Evolutionary conservation across 1,284 basidiomycete species (phyloP).

Genomic region (Malassezia sp.): DNA sequence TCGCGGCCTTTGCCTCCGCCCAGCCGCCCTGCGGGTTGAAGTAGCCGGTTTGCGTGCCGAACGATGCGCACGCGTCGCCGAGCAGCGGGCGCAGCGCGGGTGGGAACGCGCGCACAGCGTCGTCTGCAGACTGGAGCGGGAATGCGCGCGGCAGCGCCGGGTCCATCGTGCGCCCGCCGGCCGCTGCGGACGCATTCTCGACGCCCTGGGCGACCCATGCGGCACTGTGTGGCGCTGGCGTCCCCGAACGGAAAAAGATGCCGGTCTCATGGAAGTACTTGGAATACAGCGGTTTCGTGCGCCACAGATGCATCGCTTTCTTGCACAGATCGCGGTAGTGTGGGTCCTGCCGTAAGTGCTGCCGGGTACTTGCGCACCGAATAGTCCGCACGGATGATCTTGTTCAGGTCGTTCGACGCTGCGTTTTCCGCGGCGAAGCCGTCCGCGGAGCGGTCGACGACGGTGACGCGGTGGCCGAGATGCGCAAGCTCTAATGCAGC

Average conservation of each 20-base stretch:
- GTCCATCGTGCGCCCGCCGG: too few species aligned
- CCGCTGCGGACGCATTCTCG: conserved; percentile 19
- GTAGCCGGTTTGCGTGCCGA: conserved; percentile 51
- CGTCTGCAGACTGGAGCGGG: conserved; percentile 7
- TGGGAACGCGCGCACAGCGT: conserved; percentile 17
- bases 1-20: conserved; percentile 65
- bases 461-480: conserved; percentile 59
- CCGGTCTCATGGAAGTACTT: conserved; percentile 35
- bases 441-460: conserved; percentile 50
- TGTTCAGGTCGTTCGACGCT: conserved; percentile 73
- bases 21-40: conserved; percentile 71
- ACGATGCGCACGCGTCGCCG: conserved; percentile 14
- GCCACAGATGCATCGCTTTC: conserved; percentile 64
- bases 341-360: conserved; percentile 14
- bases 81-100: not conserved
- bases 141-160: conserved; percentile 14
- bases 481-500: conserved; percentile 65
- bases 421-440: conserved; percentile 57
- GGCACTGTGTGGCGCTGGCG: not conserved
- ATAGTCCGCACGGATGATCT: conserved; percentile 53
- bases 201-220: conserved; percentile 20
- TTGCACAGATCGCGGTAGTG: conserved; percentile 60
- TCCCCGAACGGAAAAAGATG: conserved; percentile 27
- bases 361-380: not conserved
- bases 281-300: conserved; percentile 38